Conservation (phyloP, 2,329 filamentous ascomycete genomes). For the Claviceps monticola region DNA sequence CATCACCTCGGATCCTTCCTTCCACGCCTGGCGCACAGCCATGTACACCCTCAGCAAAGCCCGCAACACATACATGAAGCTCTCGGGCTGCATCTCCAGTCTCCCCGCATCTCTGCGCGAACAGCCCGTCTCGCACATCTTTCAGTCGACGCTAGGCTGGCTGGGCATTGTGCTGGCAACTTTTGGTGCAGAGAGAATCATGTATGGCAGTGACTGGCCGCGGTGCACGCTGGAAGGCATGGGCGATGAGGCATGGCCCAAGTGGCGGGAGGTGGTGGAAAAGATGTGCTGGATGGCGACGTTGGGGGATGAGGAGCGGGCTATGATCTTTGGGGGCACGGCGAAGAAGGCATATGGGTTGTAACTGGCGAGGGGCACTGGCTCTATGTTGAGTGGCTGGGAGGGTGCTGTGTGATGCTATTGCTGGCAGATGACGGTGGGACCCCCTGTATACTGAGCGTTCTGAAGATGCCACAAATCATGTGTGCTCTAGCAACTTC, state of each 20-base stretch:
- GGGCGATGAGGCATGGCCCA: slow-evolving; percentile 50
- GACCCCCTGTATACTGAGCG: no score
- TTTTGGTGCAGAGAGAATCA: slow-evolving; percentile 59
- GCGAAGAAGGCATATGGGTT: slow-evolving; percentile 58
- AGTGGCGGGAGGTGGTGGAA: slow-evolving; percentile 62
- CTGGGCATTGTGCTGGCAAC: slow-evolving; percentile 55
- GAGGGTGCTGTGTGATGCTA: no score
- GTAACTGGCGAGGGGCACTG: slow-evolving; percentile 4
- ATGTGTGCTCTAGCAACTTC: no score
- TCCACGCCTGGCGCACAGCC: slow-evolving; percentile 53
- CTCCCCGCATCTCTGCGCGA: slow-evolving; percentile 44
- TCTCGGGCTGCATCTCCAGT: slow-evolving; percentile 78
- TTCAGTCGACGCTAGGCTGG: slow-evolving; percentile 54
- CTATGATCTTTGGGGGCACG: slow-evolving; percentile 58
- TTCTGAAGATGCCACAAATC: no score
- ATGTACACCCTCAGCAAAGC: slow-evolving; percentile 54
- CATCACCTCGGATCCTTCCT: slow-evolving; percentile 39
- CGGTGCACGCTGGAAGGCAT: slow-evolving; percentile 53
- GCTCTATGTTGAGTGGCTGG: no score
- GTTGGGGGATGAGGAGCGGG: slow-evolving; percentile 45
- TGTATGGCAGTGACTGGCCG: slow-evolving; percentile 93
- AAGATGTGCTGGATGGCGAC: slow-evolving; percentile 49
- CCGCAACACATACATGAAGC: slow-evolving; percentile 68
- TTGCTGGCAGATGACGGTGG: no score
- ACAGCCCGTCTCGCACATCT: slow-evolving; percentile 40